Base-by-base conservation (phyloP, 2,329 filamentous ascomycete species). In the Chaetothyriales sp. region DNA sequence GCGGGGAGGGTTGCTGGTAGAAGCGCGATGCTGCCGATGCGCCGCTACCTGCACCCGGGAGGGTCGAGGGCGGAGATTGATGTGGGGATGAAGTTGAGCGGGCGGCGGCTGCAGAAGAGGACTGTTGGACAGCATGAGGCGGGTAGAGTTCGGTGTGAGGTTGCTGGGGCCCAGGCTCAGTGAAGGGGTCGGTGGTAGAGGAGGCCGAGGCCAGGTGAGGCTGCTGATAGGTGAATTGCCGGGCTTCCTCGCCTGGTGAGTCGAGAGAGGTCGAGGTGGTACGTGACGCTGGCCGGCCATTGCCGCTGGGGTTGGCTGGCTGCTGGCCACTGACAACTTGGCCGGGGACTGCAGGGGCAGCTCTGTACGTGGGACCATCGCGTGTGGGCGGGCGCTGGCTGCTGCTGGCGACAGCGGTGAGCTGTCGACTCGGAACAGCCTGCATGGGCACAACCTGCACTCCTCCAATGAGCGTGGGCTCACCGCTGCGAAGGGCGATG, bases 371-470 rank as follows among this genome's bases (percentile, higher is more conserved):
- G 61, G 59, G 12, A 64, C 64, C 5, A 54, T 75, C 73, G 44
- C 68, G 62, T 2, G 72, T 70, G 18, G 68, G 66, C 12, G 10
- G 32, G 18, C 67, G 65, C 45, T 70, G 71, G 9, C 52, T 49
- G 7, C 26, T 22, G 4, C 68, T 67, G 56, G 71, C 74, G 19
- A 66, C 70, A 5, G 32, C 10, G 9, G 32, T 39, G 32, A 15
- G 32, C 51, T 74, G 72, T 44, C 74, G 76, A 61, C 75, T 78
- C 2, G 76, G 73, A 10, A 81, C 73, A 8, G 81, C 81, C 45
- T 82, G 82, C 86, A 93, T 94, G 5, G 92, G 92, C 18, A 96
- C 86, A 10, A 98, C 92, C 63, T 95, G 89, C 10, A 96, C 87
- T 43, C 90, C 90, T 47, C 89, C 88, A 7, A 98, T 85, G 47